phyloP scores from a whole-genome alignment of 352 stramenopile species.

The Pythium pyrilobum region DNA sequence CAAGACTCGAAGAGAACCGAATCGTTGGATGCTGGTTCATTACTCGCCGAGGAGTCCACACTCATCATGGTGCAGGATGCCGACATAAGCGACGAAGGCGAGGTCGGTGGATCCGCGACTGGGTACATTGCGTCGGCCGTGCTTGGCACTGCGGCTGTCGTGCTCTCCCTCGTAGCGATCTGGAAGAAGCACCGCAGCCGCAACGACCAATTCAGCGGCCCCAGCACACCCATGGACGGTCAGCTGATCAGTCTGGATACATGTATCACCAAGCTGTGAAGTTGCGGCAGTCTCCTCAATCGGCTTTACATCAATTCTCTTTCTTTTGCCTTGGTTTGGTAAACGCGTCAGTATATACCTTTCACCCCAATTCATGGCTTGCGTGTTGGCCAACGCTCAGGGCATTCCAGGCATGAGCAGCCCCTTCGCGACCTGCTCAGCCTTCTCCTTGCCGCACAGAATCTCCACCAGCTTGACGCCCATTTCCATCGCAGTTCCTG shows the following conservation, averaged over 20 bases:
- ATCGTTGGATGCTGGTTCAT: not conserved
- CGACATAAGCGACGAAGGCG: constrained; percentile 20
- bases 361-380: too few species aligned
- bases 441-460: constrained; percentile 57
- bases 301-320: not conserved
- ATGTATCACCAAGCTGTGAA: not conserved
- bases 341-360: not conserved
- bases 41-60: too few species aligned
- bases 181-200: not conserved
- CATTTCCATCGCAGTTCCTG: constrained; percentile 78
- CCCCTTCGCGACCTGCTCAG: constrained; percentile 49
- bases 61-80: constrained; percentile 52
- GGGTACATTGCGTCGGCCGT: not conserved
- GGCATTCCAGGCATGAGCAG: constrained; percentile 32
- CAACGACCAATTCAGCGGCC: not conserved
- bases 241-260: constrained; percentile 1
- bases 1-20: constrained; percentile 17
- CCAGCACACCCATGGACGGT: not conserved
- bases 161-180: not conserved
- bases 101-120: not conserved
- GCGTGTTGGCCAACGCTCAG: not conserved
- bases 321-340: not conserved
- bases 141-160: not conserved
- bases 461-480: constrained; percentile 78
- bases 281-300: too few species aligned